Base-by-base conservation (phyloP, 306 rosid species). In the Corylus heterophylla region DNA sequence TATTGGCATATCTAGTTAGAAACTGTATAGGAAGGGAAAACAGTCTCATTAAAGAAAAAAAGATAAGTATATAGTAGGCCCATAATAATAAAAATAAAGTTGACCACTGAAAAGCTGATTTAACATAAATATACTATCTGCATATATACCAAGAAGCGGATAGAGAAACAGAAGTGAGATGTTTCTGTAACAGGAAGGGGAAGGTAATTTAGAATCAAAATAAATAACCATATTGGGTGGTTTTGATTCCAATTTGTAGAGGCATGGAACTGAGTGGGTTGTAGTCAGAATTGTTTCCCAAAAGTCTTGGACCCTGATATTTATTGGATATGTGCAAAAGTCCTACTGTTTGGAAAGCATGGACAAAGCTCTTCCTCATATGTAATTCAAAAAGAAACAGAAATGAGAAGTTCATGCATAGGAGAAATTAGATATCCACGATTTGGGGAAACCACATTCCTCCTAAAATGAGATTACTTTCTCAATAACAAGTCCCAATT, bases 1-100 rank as follows among this genome's bases (percentile, higher is more conserved):
- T 39, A 69, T 58, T 18, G 12, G 77, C 50, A 76, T n/a, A 59
- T 69, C 31, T 58, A 44, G 79, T 82, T 73, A 88, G 80, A 78
- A 79, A 73, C 72, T 45, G 51, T 73, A 69, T 59, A 47, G 52
- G 42, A 61, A 74, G 79, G 71, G 79, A 74, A 76, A 12, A 77
- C 51, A 64, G 45, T 45, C 61, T 22, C 56, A 62, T 22, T 22
- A n/a, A 52, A 54, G 51, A 42, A 37, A 69, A 48, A 31, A 67
- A 73, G 35, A 31, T 5, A 42, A 78, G 55, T 71, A 61, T 49
- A 22, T 54, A 73, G 72, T 78, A 70, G 63, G 75, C 61, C 77
- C 62, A 73, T 47, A 80, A 81, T 6, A 59, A 76, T 22, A 20
- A 51, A 78, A 74, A 59, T 51, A 63, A 78, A 47, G 71, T 62